phyloP scores from a whole-genome alignment of 2,329 filamentous ascomycete genomes.

The Stemphylium vesicarium region DNA sequence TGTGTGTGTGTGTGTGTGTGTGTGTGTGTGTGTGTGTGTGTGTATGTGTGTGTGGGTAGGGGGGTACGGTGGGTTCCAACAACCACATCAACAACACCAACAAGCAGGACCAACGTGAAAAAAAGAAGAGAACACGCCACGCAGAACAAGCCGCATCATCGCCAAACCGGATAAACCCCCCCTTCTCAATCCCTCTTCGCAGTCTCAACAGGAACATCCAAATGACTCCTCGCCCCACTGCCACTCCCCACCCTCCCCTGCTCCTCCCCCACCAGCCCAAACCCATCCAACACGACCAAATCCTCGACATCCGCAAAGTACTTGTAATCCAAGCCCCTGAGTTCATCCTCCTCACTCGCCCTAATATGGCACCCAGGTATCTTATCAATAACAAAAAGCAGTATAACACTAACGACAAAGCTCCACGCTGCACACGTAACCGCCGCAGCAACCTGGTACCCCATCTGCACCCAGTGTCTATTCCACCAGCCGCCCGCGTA shows the following conservation, averaged over 20 bases:
- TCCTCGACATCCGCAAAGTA: constrained; percentile 51
- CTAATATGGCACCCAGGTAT: constrained; percentile 65
- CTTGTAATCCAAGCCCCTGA: constrained; percentile 60
- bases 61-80: too few relatives aligned
- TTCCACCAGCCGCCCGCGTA: constrained; percentile 60
- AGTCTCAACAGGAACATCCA: constrained; percentile 23
- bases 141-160: neutral
- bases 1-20: too few relatives aligned
- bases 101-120: neutral
- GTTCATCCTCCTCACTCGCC: constrained; percentile 62
- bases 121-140: neutral
- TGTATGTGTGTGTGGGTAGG: too few relatives aligned
- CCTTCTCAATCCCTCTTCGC: constrained; percentile 29
- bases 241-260: constrained; percentile 13
- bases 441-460: constrained; percentile 64
- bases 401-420: constrained; percentile 59
- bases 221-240: constrained; percentile 23
- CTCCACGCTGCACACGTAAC: constrained; percentile 62
- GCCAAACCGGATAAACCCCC: too few relatives aligned
- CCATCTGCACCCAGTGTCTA: constrained; percentile 62
- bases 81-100: too few relatives aligned
- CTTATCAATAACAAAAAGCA: constrained; percentile 63
- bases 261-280: constrained; percentile 20
- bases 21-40: too few relatives aligned
- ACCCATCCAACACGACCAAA: constrained; percentile 31